Evolutionary conservation across 2,329 filamentous ascomycete species (phyloP).

Genomic region (Davidsoniella virescens): DNA sequence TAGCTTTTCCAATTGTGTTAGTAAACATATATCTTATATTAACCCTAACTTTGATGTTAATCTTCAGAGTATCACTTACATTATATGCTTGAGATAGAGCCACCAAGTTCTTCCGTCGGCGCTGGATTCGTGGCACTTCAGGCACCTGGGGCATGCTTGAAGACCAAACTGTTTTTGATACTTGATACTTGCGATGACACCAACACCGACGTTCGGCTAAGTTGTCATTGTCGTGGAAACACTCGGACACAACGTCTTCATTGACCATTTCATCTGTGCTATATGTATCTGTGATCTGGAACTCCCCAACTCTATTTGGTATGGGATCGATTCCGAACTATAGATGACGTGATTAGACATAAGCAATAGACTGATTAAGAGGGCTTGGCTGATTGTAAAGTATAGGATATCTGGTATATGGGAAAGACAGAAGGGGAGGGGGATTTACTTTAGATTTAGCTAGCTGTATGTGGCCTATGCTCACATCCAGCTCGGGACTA

Average conservation of each 20-base stretch:
- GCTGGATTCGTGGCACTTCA: constrained; percentile 17
- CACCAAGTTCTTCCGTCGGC: constrained; percentile 38
- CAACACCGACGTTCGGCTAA: background rate
- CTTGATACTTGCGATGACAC: background rate
- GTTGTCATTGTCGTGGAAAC: background rate
- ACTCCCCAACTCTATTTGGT: background rate
- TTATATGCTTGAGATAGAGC: constrained; percentile 42
- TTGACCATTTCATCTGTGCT: background rate
- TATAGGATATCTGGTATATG: too few species aligned
- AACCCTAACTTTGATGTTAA: background rate
- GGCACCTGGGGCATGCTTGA: background rate
- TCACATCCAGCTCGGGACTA: too few species aligned
- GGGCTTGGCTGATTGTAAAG: too few species aligned
- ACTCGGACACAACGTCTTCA: background rate
- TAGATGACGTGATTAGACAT: background rate
- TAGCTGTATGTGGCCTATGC: too few species aligned
- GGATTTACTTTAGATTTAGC: too few species aligned
- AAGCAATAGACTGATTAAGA: too few species aligned
- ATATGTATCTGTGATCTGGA: background rate
- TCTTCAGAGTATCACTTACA: constrained; percentile 21
- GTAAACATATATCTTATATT: background rate
- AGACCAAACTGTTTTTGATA: background rate
- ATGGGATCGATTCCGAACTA: background rate
- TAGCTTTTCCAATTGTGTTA: constrained; percentile 24
- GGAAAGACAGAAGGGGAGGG: too few species aligned